phyloP scores from a whole-genome alignment of 73 alveolate genomes.

The Paramecium sexaurelia region DNA sequence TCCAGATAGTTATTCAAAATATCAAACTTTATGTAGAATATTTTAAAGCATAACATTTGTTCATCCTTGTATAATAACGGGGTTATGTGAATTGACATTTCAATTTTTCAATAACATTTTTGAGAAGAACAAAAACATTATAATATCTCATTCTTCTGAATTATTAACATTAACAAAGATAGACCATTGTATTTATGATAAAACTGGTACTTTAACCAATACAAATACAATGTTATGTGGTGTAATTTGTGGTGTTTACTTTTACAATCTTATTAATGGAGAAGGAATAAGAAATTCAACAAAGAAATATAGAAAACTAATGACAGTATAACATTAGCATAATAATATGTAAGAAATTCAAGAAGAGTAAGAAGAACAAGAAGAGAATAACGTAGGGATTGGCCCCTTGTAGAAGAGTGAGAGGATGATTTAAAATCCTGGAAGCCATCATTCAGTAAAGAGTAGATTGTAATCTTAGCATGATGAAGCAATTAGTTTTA shows the following conservation, averaged over 20 bases:
- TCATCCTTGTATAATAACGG: background rate
- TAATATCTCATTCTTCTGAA: constrained; percentile 20
- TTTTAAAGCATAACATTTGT: background rate
- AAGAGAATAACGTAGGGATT: background rate
- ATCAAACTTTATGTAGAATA: background rate
- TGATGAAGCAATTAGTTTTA: constrained; percentile 41
- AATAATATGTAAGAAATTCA: background rate
- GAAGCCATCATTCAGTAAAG: background rate
- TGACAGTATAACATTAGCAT: background rate
- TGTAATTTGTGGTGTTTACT: background rate
- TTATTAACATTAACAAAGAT: background rate
- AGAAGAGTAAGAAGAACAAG: background rate
- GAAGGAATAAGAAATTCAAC: background rate
- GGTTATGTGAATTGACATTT: background rate
- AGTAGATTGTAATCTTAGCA: background rate
- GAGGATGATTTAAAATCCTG: background rate
- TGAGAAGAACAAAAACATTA: background rate
- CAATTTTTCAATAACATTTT: background rate
- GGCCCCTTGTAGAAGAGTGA: background rate
- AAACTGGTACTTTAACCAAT: constrained; percentile 14
- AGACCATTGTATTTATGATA: constrained; percentile 39
- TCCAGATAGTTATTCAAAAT: background rate
- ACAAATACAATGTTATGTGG: background rate
- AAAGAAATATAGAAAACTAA: background rate
- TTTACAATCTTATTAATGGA: background rate